These are phyloP conservation scores for Mrakia frigida DNA, from an alignment of 768 basidiomycete species.

Conservation along the genomic window DNA sequence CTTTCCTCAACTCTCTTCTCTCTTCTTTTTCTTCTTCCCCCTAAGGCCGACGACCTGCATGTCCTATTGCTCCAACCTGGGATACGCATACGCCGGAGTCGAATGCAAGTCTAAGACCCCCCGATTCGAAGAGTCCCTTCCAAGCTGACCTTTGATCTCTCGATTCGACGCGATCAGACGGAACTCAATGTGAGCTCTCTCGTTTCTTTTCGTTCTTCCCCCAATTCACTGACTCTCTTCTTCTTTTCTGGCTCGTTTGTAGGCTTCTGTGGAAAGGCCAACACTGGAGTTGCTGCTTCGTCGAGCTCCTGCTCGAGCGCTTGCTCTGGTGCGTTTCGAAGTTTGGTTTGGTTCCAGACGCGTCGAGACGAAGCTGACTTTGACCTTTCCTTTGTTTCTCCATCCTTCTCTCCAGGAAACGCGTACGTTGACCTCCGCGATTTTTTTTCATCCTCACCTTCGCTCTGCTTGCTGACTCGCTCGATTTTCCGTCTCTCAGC, in stretches of 20 bases:
- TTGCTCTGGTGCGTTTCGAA: background rate
- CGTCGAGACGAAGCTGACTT: background rate
- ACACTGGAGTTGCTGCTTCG: background rate
- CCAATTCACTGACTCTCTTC: background rate
- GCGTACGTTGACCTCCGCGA: no score
- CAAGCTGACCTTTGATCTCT: background rate
- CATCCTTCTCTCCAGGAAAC: background rate
- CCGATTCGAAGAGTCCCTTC: background rate
- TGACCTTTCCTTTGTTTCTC: background rate
- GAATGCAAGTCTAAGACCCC: background rate
- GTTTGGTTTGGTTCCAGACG: background rate
- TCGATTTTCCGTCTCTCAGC: no score
- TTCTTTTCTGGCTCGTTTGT: background rate
- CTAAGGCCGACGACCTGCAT: conserved; percentile 4
- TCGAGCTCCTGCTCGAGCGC: background rate
- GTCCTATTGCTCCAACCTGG: conserved; percentile 8
- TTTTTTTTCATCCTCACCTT: no score
- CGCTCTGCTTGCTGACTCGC: no score
- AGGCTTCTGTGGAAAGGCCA: conserved; percentile 31
- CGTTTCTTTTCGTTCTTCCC: background rate
- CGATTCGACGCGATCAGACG: background rate
- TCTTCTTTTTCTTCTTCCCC: background rate
- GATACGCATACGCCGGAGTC: conserved; percentile 19
- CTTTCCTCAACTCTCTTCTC: background rate
- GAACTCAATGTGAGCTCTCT: background rate